Evolutionary conservation across 306 rosid species (phyloP).

Genomic region (Crotalaria pallida): DNA sequence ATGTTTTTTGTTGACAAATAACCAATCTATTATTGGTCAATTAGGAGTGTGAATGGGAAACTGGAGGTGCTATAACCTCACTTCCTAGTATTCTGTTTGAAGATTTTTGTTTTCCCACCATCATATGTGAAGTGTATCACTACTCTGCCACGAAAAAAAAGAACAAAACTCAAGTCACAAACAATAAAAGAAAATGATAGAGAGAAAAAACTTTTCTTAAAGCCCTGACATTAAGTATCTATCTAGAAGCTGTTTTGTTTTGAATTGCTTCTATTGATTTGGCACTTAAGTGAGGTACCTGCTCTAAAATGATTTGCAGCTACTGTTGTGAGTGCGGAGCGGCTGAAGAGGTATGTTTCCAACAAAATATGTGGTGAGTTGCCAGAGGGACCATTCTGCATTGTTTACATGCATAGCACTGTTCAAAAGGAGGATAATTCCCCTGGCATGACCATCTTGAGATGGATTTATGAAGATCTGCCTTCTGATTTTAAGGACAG

Average conservation of each 20-base stretch:
- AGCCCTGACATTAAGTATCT: neutral
- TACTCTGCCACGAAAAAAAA: neutral
- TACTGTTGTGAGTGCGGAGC: slow-evolving; percentile 61
- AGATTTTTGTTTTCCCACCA: neutral
- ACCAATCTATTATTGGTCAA: too few species aligned
- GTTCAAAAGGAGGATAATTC: slow-evolving; percentile 88
- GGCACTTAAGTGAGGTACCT: slow-evolving; percentile 3
- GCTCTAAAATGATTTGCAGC: slow-evolving; percentile 50
- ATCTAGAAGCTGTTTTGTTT: neutral
- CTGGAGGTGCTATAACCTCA: too few species aligned
- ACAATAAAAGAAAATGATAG: neutral
- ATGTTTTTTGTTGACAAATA: too few species aligned
- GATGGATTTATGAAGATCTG: slow-evolving; percentile 96
- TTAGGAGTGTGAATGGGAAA: too few species aligned
- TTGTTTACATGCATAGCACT: slow-evolving; percentile 77
- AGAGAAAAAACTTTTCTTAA: neutral
- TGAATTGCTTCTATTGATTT: neutral
- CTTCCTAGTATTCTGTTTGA: neutral
- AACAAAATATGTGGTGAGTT: slow-evolving; percentile 69
- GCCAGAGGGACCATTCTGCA: slow-evolving; percentile 70
- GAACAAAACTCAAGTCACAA: neutral
- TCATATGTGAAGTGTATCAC: neutral
- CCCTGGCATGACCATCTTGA: slow-evolving; percentile 86
- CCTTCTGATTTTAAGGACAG: slow-evolving; percentile 68
- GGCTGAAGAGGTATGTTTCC: slow-evolving; percentile 70